These are phyloP conservation scores for Phytophthora pseudosyringae DNA, from an alignment of 352 stramenopile genomes.

Conservation along the genomic window DNA sequence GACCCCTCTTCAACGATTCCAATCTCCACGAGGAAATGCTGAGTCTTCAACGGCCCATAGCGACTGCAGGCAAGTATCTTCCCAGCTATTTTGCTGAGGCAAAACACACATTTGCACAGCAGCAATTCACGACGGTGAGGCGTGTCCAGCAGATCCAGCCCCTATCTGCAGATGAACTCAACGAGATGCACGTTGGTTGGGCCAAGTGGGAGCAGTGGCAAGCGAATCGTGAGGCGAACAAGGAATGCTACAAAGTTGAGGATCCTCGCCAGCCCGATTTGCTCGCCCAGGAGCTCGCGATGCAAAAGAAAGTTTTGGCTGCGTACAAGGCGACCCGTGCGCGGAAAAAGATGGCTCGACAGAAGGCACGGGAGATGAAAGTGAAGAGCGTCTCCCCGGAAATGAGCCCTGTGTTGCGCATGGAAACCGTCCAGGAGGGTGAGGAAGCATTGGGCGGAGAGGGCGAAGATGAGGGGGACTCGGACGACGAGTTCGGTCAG, in stretches of 20 bases:
- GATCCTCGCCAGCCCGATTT: slow-evolving; percentile 62
- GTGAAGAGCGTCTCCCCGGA: slow-evolving; percentile 30
- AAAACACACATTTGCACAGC: slow-evolving; percentile 7
- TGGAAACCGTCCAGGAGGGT: slow-evolving; percentile 75
- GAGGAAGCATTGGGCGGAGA: slow-evolving; percentile 39
- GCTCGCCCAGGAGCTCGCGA: slow-evolving; percentile 50
- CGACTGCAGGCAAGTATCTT: slow-evolving; percentile 54
- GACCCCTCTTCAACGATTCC: slow-evolving; percentile 47
- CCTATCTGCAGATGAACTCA: slow-evolving; percentile 38
- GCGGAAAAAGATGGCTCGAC: slow-evolving; percentile 65
- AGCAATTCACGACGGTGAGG: slow-evolving; percentile 56
- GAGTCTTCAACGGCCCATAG: slow-evolving; percentile 45
- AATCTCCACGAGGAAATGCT: slow-evolving; percentile 45
- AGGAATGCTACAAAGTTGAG: slow-evolving; percentile 69
- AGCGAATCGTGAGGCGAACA: slow-evolving; percentile 56
- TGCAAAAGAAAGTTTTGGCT: slow-evolving; percentile 76
- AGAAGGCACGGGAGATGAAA: slow-evolving; percentile 58
- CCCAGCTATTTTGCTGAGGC: slow-evolving; percentile 36
- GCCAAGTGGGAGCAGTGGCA: slow-evolving; percentile 59
- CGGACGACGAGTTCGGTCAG: slow-evolving; percentile 56
- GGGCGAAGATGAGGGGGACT: slow-evolving; percentile 40
- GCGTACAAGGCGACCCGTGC: slow-evolving; percentile 70
- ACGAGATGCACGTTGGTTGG: slow-evolving; percentile 48
- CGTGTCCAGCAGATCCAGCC: slow-evolving; percentile 55
- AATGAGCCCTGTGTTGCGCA: slow-evolving; percentile 32